Base-by-base conservation (phyloP, 1,284 basidiomycete genomes). In the Pseudozyma flocculosa region DNA sequence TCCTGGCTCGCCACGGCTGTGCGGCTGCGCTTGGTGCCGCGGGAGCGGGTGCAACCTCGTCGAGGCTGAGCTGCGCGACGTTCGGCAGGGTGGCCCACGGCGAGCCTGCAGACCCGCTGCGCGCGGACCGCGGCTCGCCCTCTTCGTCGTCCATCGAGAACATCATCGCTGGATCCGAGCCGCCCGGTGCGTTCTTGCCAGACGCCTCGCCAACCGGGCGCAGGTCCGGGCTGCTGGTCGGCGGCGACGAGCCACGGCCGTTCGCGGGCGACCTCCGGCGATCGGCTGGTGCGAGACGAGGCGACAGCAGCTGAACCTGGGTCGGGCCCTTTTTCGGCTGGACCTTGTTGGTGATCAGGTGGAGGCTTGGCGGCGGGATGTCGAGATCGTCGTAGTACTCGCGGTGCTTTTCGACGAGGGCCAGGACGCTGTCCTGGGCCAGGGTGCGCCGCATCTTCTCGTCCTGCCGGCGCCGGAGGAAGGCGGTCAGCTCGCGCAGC, bases 341-440 rank as follows among this genome's bases (percentile, higher is more conserved):
- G 2, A 73, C 72, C 22, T 68, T 68, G 37, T 73, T 66, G 30
- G 69, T 69, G 22, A 72, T 61, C 10, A 76, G 68, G 43, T 78
- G 68, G 36, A 82, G 67, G 15, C 76, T 77, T 9, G 79, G 84
- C 23, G 80, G 79, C 0, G 92, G 90, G 32, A 95, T 83, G 78
- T 96, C 93, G 70, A 93, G 86, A 41, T 83, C 60, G 1, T 82
- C 83, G n/a, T 93, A 78, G 88, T 90, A 97, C 1, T 86, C 86
- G 26, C 82, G 82, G 69, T 90, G 84, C 48, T 83, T 85, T 55
- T 82, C 82, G 80, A 90, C 80, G 4, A 87, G 83, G 22, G 82
- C 80, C 3, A 83, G 80, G n/a, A 86, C 78, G 13, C 89, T 80
- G 1, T 80, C 72, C 15, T 82, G 80, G 0, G 84, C 86, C 2